These are phyloP conservation scores for Mrakia blollopis DNA, from an alignment of 768 basidiomycete species.

Conservation along the genomic window DNA sequence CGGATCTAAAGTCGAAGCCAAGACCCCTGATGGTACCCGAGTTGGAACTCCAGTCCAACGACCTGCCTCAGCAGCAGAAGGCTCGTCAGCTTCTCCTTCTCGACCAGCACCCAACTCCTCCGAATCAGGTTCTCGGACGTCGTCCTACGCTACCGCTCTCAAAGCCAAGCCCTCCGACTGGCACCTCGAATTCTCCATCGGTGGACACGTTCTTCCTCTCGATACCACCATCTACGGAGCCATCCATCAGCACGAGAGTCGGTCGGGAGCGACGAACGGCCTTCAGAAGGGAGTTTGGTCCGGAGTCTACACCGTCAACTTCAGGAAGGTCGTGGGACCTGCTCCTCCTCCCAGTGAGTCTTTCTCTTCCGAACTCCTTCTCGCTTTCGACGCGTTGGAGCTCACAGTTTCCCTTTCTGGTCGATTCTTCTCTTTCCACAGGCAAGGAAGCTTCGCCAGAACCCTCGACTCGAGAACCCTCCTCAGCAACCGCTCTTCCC, in stretches of 20 bases:
- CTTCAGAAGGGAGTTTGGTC: slow-evolving; percentile 58
- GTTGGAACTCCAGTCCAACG: slow-evolving; percentile 74
- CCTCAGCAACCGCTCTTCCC: slow-evolving; percentile 61
- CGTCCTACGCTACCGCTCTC: slow-evolving; percentile 88
- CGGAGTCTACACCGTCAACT: slow-evolving; percentile 84
- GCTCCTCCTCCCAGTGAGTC: slow-evolving; percentile 47
- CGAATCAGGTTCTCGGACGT: slow-evolving; percentile 36
- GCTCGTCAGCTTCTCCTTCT: slow-evolving; percentile 14
- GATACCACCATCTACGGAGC: slow-evolving; percentile 95
- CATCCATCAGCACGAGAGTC: slow-evolving; percentile 82
- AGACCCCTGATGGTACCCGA: slow-evolving; percentile 93
- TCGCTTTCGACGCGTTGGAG: background rate
- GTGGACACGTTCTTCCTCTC: slow-evolving; percentile 73
- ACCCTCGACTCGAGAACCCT: slow-evolving; percentile 45
- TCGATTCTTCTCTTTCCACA: background rate
- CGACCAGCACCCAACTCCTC: slow-evolving; percentile 29
- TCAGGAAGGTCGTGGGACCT: slow-evolving; percentile 84
- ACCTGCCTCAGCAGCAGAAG: slow-evolving; percentile 43
- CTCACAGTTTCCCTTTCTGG: too few species aligned
- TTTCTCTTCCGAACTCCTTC: background rate
- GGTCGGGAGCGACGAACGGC: slow-evolving; percentile 26
- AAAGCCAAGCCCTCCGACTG: slow-evolving; percentile 90
- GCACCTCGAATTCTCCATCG: slow-evolving; percentile 95
- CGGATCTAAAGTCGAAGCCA: slow-evolving; percentile 88
- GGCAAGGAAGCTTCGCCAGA: slow-evolving; percentile 28